Evolutionary conservation across 306 rosid genomes (phyloP).

Genomic region (Prunus armeniaca): DNA sequence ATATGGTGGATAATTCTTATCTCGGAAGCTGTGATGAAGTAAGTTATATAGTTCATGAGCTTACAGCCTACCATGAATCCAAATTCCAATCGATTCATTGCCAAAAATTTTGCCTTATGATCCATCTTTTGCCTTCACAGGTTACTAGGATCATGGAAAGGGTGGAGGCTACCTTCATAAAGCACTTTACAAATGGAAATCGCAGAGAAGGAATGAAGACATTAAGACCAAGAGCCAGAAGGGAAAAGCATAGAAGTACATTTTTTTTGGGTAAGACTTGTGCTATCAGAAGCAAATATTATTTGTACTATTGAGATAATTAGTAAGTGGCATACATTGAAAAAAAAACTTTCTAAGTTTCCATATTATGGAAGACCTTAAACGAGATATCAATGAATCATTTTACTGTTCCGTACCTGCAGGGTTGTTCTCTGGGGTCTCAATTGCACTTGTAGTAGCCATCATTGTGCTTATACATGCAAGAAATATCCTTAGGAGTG

Average conservation of each 20-base stretch:
- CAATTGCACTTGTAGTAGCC: constrained; percentile 50
- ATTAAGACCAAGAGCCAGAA: constrained; percentile 48
- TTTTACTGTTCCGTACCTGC: constrained; percentile 8
- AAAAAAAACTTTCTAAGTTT: neutral
- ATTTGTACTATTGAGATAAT: neutral
- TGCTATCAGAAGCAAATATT: neutral
- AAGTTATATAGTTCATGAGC: neutral
- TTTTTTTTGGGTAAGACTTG: constrained; percentile 43
- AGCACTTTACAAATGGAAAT: constrained; percentile 55
- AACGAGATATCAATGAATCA: neutral
- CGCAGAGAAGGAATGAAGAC: constrained; percentile 44
- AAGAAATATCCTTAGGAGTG: constrained; percentile 41
- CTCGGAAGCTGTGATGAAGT: constrained; percentile 63
- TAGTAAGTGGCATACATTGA: neutral
- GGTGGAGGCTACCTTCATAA: constrained; percentile 58
- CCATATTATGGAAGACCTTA: neutral
- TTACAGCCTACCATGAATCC: neutral
- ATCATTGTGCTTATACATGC: constrained; percentile 47
- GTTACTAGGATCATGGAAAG: constrained; percentile 60
- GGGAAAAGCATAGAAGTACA: constrained; percentile 49
- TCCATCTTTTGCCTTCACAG: constrained; percentile 32
- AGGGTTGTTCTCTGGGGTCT: constrained; percentile 55
- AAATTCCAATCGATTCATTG: neutral
- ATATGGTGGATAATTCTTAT: constrained; percentile 64
- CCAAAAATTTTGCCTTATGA: neutral